A percentile compares a stretch with the other conserved stretches of the same genome.
phyloP scores from a whole-genome alignment of 371 early-diverging fungal genomes.

The Dichotomocladium elegans region DNA sequence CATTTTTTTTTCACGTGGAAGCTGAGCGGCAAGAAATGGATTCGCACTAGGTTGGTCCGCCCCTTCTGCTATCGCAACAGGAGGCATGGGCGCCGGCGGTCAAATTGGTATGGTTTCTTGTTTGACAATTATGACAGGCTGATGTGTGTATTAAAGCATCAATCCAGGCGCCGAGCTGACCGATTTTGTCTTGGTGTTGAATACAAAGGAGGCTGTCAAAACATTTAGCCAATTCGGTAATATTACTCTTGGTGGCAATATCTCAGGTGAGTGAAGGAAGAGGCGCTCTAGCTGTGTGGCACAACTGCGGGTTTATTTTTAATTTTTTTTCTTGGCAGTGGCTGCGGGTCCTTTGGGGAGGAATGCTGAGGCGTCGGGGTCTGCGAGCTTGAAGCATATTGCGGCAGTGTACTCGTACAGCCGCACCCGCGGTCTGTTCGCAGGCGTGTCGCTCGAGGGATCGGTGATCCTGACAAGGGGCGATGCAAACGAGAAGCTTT shows the following conservation, averaged over 20 bases:
- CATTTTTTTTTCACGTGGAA: constrained; percentile 3
- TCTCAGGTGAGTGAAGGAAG: constrained; percentile 48
- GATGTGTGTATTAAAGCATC: not conserved
- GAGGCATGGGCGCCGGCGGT: constrained; percentile 81
- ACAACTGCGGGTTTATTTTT: too few relatives aligned
- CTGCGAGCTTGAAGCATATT: constrained; percentile 67
- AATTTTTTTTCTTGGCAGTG: constrained; percentile 40
- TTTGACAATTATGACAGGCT: constrained; percentile 48
- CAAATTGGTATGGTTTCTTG: constrained; percentile 75
- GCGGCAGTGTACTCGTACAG: constrained; percentile 90
- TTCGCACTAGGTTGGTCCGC: constrained; percentile 63
- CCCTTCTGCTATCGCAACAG: constrained; percentile 72
- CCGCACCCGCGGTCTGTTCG: constrained; percentile 88
- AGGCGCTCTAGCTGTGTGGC: not conserved
- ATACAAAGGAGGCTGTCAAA: constrained; percentile 80
- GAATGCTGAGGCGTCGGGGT: constrained; percentile 85
- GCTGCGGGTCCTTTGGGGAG: constrained; percentile 94
- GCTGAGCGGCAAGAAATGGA: too few relatives aligned
- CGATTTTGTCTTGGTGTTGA: constrained; percentile 88
- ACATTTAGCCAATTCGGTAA: constrained; percentile 89
- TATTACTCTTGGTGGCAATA: constrained; percentile 84
- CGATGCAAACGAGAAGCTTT: constrained; percentile 87
- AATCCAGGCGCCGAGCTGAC: constrained; percentile 82
- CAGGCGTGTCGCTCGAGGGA: constrained; percentile 90
- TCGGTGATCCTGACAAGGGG: constrained; percentile 88